phyloP scores from a whole-genome alignment of 2,329 filamentous ascomycete genomes.

The Scedosporium apiospermum region DNA sequence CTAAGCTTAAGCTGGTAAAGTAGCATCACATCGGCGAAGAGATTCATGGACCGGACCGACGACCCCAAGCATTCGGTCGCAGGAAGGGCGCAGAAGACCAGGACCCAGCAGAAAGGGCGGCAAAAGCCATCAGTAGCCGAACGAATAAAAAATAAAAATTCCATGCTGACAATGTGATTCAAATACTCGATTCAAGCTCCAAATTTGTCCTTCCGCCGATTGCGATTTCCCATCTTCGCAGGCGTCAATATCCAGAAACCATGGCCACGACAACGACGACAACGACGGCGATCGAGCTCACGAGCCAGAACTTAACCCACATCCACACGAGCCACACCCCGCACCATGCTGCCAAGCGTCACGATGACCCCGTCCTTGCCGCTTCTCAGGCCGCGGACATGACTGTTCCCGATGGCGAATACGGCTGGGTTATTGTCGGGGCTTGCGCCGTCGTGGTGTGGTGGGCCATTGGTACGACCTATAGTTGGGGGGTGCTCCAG shows the following conservation, averaged over 20 bases:
- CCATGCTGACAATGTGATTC: background rate
- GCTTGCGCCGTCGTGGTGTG: constrained; percentile 41
- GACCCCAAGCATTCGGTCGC: too few species aligned
- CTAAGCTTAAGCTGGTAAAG: too few species aligned
- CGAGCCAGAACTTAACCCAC: background rate
- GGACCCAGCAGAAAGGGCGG: background rate
- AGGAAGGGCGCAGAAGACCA: too few species aligned
- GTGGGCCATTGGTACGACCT: constrained; percentile 46
- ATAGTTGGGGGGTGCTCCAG: constrained; percentile 54
- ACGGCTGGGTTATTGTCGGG: constrained; percentile 45
- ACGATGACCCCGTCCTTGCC: constrained; percentile 19
- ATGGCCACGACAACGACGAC: background rate
- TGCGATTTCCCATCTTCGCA: too few species aligned
- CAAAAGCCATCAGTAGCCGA: background rate
- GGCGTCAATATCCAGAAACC: background rate
- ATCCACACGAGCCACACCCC: background rate
- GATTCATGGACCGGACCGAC: too few species aligned
- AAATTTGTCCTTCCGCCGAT: too few species aligned
- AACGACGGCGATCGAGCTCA: background rate
- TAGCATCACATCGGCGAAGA: too few species aligned
- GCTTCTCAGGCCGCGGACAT: constrained; percentile 35
- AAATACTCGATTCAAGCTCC: background rate
- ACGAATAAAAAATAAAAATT: background rate
- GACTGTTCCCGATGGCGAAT: constrained; percentile 41
- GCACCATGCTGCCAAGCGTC: background rate